Percentiles rank a stretch among this genome's conserved stretches.
Conservation (phyloP, 1,284 basidiomycete genomes). For the Puccinia hordei region DNA sequence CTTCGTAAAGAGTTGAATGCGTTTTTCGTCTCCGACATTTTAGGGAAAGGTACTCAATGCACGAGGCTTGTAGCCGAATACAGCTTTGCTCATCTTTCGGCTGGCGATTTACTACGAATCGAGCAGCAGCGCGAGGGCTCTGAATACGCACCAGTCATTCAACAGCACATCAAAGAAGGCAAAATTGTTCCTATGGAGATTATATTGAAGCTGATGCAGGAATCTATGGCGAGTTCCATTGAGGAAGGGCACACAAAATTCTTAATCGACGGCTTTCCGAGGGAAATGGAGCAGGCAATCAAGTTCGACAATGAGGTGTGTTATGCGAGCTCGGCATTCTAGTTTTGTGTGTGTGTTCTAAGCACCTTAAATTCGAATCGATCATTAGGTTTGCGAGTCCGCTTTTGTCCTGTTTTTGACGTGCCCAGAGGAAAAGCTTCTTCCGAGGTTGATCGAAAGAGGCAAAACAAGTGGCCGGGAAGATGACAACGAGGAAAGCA, state of each 20-base stretch:
- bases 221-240: conserved; percentile 72
- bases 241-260: conserved; percentile 76
- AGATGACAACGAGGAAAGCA: conserved; percentile 93
- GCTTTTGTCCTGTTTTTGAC: conserved; percentile 82
- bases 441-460: conserved; percentile 79
- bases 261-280: conserved; percentile 95
- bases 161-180: conserved; percentile 85
- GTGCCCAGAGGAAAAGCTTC: conserved; percentile 86
- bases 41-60: conserved; percentile 92
- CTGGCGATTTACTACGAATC: conserved; percentile 91
- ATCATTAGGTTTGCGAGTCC: conserved; percentile 72
- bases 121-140: conserved; percentile 88
- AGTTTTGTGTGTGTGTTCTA: not conserved
- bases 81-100: conserved; percentile 90
- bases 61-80: conserved; percentile 80
- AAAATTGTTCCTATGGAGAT: conserved; percentile 96
- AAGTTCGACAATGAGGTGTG: conserved; percentile 85
- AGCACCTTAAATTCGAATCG: not conserved
- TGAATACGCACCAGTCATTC: conserved; percentile 81
- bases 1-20: not conserved
- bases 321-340: conserved; percentile 41
- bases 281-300: conserved; percentile 96
- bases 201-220: conserved; percentile 90
- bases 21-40: not conserved
- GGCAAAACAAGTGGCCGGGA: conserved; percentile 91